Evolutionary conservation across 495 filamentous ascomycete species (phyloP), one percentile per base, ranked within the genome.

Genomic region (Podospora fimiseda): DNA sequence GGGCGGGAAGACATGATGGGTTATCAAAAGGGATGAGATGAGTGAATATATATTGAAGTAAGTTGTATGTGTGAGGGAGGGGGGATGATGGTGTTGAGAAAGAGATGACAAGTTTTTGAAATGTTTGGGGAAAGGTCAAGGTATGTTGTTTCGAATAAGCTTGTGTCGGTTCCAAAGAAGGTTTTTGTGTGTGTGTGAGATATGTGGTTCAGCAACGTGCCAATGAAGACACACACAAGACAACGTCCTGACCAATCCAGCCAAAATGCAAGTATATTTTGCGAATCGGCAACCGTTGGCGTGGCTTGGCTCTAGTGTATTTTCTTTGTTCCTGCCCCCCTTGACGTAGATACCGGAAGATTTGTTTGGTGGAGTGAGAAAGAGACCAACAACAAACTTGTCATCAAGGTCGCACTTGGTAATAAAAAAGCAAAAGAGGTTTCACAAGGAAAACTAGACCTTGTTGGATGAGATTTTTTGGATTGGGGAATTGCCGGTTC

Each of bases 1-100:
- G 68, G 73, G 43, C 64, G 72, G 20, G 71, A 68, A 39, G 64
- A 64, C 68, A 74, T 76, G 9, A 38, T 39, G 30, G 20, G 33
- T 18, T 9, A 40, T 41, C 21, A 19, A 42, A 16, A 41, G 38
- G 43, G 46, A 2, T 43, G 33, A n/a, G 48, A 14, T n/a, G 19
- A 24, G 48, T 9, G 49, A 15, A n/a, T n/a, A n/a, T n/a, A n/a
- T 41, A 14, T 41, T 41, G n/a, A 15, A 18, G n/a, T 41, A 18
- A 14, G 4, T 21, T 19, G 42, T 2, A 5, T 21, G 42, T 45
- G n/a, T n/a, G n/a, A n/a, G n/a, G n/a, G n/a, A n/a, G n/a, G n/a
- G 9, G 20, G 43, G 14, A 15, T 2, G 19, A 7, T 45, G 7
- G 27, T 33, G 27, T 6, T 42, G 37, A 16, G 40, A 22, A 43